A percentile compares a stretch with the other conserved stretches of the same genome.
Conservation (phyloP, 2,329 filamentous ascomycete species). For the Alternaria gaisen region DNA sequence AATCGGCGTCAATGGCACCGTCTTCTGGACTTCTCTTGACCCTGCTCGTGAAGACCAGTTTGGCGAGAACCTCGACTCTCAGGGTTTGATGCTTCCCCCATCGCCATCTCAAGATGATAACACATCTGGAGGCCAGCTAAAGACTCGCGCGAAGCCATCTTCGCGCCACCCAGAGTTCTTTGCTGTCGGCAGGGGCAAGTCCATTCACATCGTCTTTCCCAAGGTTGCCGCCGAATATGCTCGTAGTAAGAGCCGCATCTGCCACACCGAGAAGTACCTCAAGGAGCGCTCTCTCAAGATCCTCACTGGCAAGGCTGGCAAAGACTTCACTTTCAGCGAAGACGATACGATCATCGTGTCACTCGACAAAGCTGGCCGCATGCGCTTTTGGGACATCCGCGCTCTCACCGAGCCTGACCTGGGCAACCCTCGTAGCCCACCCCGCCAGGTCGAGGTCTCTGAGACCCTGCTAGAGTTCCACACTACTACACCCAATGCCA, state of each 20-base stretch:
- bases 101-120: slow-evolving; percentile 88
- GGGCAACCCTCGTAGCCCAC: slow-evolving; percentile 53
- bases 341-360: slow-evolving; percentile 95
- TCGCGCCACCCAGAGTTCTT: slow-evolving; percentile 92
- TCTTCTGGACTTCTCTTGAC: slow-evolving; percentile 87
- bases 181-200: slow-evolving; percentile 93
- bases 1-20: slow-evolving; percentile 91
- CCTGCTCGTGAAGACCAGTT: slow-evolving; percentile 60
- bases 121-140: slow-evolving; percentile 88
- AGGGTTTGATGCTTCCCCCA: slow-evolving; percentile 89
- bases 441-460: slow-evolving; percentile 75
- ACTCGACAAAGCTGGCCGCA: slow-evolving; percentile 92
- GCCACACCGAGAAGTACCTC: slow-evolving; percentile 88
- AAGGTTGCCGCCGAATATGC: slow-evolving; percentile 63
- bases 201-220: slow-evolving; percentile 85
- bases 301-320: slow-evolving; percentile 95
- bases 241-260: slow-evolving; percentile 63
- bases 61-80: slow-evolving; percentile 83
- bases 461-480: slow-evolving; percentile 86
- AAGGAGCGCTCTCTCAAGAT: slow-evolving; percentile 90
- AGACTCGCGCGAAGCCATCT: slow-evolving; percentile 92
- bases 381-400: slow-evolving; percentile 98
- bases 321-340: slow-evolving; percentile 97
- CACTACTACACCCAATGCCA: slow-evolving; percentile 86
- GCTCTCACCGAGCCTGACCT: slow-evolving; percentile 68